Evolutionary conservation across 1,284 basidiomycete genomes (phyloP).

Genomic region (Ustilago trichophora): DNA sequence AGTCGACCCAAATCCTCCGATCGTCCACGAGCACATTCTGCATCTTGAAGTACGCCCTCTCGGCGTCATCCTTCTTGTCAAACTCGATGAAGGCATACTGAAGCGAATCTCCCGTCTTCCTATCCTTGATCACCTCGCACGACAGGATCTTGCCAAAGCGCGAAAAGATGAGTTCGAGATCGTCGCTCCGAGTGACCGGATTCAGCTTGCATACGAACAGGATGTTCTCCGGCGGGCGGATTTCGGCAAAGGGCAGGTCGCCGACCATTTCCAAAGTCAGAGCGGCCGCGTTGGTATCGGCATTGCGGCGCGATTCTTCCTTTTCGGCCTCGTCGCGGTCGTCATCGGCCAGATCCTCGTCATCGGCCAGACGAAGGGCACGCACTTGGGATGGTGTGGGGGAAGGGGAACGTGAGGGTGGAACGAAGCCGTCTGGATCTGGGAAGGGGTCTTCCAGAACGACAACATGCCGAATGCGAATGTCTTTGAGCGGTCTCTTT

Average conservation of each 20-base stretch:
- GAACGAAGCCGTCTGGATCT: slow-evolving; percentile 74
- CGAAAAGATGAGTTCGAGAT: slow-evolving; percentile 95
- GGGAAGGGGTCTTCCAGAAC: slow-evolving; percentile 94
- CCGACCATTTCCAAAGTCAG: slow-evolving; percentile 99
- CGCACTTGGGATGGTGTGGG: slow-evolving; percentile 65
- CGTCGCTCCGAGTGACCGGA: slow-evolving; percentile 91
- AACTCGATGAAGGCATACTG: slow-evolving; percentile 99
- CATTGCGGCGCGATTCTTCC: slow-evolving; percentile 79
- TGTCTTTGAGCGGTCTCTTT: slow-evolving; percentile 88
- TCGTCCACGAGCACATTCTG: slow-evolving; percentile 99
- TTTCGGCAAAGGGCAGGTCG: slow-evolving; percentile 96
- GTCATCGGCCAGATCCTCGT: slow-evolving; percentile 63
- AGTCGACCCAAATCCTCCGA: slow-evolving; percentile 97
- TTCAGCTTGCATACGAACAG: slow-evolving; percentile 99
- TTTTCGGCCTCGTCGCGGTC: slow-evolving; percentile 80
- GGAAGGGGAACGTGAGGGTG: slow-evolving; percentile 79
- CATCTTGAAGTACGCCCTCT: slow-evolving; percentile 99
- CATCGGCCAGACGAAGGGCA: slow-evolving; percentile 77
- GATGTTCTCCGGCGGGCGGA: slow-evolving; percentile 96
- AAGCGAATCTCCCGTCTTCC: slow-evolving; percentile 91
- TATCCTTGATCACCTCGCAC: slow-evolving; percentile 96
- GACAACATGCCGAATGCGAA: slow-evolving; percentile 84
- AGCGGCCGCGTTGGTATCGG: slow-evolving; percentile 89
- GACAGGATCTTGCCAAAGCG: slow-evolving; percentile 94
- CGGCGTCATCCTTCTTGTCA: slow-evolving; percentile 88